These are phyloP conservation scores for Rosa hybrid DNA, from an alignment of 331 rosid species.

Conservation along the genomic window DNA sequence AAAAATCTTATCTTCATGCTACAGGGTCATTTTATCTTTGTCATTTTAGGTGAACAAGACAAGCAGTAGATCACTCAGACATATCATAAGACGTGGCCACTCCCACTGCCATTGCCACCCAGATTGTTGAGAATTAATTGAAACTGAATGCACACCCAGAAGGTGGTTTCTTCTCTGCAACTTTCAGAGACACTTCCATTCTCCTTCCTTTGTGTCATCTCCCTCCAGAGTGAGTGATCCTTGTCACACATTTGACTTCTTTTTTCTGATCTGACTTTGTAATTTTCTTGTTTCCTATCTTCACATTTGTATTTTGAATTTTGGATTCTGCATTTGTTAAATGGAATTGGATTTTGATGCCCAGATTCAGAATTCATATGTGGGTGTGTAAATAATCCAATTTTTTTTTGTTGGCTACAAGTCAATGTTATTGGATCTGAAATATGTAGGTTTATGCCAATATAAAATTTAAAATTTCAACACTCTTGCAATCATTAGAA, in stretches of 20 bases:
- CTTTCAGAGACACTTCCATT: constrained; percentile 67
- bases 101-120: constrained; percentile 28
- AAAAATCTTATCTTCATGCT: no score
- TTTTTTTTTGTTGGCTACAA: background rate
- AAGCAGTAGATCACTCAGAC: background rate
- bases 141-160: constrained; percentile 69
- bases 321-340: background rate
- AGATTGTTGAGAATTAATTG: constrained; percentile 51
- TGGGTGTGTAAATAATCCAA: background rate
- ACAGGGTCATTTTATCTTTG: no score
- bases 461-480: background rate
- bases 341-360: background rate
- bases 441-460: background rate
- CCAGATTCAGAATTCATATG: background rate
- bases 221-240: constrained; percentile 44
- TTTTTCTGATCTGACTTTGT: background rate
- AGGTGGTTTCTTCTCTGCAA: constrained; percentile 75
- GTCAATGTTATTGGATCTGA: background rate
- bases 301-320: background rate
- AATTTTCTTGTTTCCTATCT: background rate
- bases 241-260: background rate
- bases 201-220: constrained; percentile 62
- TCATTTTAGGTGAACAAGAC: background rate
- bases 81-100: background rate
- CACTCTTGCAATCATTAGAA: no score